Conservation (phyloP, 352 stramenopile species). For the Phytophthora rubi region DNA sequence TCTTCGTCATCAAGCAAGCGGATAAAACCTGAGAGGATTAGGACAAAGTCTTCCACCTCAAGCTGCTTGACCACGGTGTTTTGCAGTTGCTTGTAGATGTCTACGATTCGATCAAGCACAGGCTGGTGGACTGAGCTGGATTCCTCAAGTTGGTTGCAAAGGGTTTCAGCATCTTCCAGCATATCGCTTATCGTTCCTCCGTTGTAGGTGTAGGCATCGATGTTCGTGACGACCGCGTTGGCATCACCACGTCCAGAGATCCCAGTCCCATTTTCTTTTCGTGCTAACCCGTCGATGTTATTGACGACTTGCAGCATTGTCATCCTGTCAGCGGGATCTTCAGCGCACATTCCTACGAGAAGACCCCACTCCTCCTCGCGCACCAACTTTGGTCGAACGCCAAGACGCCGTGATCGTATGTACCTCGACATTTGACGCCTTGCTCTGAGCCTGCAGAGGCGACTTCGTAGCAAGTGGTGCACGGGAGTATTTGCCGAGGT, state of each 20-base stretch:
- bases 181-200: neutral
- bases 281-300: neutral
- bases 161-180: neutral
- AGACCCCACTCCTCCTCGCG: neutral
- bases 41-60: neutral
- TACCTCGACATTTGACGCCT: neutral
- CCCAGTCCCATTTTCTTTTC: neutral
- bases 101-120: neutral
- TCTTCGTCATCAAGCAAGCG: neutral
- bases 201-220: neutral
- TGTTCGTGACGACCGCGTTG: neutral
- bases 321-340: neutral
- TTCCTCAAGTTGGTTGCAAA: neutral
- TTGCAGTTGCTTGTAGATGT: constrained; percentile 5
- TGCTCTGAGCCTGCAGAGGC: neutral
- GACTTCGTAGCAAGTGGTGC: neutral
- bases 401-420: neutral
- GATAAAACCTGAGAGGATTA: neutral
- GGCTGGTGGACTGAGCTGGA: neutral
- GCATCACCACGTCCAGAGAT: neutral
- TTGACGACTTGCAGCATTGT: neutral
- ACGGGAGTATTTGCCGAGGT: neutral
- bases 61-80: neutral
- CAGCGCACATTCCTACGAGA: neutral
- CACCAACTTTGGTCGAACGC: neutral